Conservation (phyloP, 805 yeast genomes). For the Hanseniaspora clermontiae region DNA sequence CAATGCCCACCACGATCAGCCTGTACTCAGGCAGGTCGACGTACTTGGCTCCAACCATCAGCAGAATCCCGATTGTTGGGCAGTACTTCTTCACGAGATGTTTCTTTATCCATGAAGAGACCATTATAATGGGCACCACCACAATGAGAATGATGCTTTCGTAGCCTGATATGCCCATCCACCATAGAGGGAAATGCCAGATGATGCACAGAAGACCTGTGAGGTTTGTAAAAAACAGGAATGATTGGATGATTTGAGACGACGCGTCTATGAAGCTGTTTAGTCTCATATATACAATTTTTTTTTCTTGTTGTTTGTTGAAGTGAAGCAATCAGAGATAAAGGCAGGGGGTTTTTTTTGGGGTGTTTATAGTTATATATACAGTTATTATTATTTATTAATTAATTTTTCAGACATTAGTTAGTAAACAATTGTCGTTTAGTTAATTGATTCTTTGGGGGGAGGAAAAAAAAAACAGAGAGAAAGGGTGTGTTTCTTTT, state of each 20-base stretch:
- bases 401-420: too few species aligned
- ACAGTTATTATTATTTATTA: too few species aligned
- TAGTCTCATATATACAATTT: conserved; percentile 5
- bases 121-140: conserved; percentile 46
- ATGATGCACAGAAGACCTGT: conserved; percentile 75
- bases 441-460: too few species aligned
- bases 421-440: too few species aligned
- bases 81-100: conserved; percentile 22
- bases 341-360: too few species aligned
- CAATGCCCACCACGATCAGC: conserved; percentile 57
- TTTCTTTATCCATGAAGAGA: conserved; percentile 28
- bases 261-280: conserved; percentile 22
- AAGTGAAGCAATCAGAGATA: too few species aligned
- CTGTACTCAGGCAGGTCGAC: conserved; percentile 58
- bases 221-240: conserved; percentile 70
- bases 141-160: conserved; percentile 57
- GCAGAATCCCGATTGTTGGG: conserved; percentile 5
- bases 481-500: too few species aligned
- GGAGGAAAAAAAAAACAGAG: too few species aligned
- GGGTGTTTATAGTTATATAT: too few species aligned
- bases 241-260: conserved; percentile 37
- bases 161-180: conserved; percentile 93
- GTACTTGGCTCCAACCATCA: conserved; percentile 46
- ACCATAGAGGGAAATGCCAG: conserved; percentile 97
- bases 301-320: too few species aligned